These are phyloP conservation scores for Arctium lappa DNA, from an alignment of 129 eudicot species.

Conservation along the genomic window DNA sequence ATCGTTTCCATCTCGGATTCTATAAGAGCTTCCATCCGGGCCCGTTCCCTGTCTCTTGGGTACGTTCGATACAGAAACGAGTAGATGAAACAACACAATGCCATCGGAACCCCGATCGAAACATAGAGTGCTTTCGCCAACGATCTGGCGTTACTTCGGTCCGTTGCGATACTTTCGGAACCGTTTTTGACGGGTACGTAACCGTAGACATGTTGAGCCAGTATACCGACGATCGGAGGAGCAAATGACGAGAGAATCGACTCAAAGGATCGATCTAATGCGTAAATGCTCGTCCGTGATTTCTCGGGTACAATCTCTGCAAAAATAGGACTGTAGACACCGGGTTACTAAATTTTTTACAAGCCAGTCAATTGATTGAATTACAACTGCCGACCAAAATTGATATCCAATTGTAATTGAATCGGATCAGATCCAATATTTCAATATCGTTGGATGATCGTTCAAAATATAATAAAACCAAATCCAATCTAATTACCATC, in stretches of 20 bases:
- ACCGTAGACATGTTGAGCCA: conserved; percentile 74
- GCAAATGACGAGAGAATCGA: conserved; percentile 76
- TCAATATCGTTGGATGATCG: background rate
- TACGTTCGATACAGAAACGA: conserved; percentile 67
- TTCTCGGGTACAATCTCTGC: conserved; percentile 88
- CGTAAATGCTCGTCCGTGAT: conserved; percentile 73
- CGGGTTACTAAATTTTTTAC: conserved; percentile 17
- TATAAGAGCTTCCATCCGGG: conserved; percentile 64
- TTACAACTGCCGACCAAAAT: background rate
- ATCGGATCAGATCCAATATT: background rate
- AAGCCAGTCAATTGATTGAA: background rate
- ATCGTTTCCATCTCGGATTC: conserved; percentile 59
- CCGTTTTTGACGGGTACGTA: conserved; percentile 57
- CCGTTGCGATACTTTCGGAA: conserved; percentile 51
- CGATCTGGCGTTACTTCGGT: conserved; percentile 66
- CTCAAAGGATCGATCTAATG: conserved; percentile 79
- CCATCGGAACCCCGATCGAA: conserved; percentile 64
- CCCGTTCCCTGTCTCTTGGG: conserved; percentile 77
- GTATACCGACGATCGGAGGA: conserved; percentile 72
- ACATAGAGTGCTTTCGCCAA: conserved; percentile 75
- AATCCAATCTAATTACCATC: no score
- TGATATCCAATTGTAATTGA: no score
- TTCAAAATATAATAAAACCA: no score
- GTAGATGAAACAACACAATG: conserved; percentile 73
- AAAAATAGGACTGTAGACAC: conserved; percentile 75